Evolutionary conservation across 371 early-diverging fungal genomes (phyloP).

Genomic region (Apophysomyces variabilis): DNA sequence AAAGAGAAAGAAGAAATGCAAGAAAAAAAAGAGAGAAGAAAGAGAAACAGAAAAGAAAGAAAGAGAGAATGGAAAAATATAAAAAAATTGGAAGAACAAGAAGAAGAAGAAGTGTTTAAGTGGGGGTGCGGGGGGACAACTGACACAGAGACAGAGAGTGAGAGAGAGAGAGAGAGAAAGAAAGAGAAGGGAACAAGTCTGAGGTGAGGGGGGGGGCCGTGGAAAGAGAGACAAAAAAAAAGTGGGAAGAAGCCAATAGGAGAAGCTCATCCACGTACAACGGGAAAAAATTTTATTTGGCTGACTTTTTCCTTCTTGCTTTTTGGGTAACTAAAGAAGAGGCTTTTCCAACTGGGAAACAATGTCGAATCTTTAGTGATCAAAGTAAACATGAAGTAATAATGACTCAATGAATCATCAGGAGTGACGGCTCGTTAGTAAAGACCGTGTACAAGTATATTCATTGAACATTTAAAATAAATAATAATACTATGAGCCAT

Average conservation of each 20-base stretch:
- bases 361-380: background rate
- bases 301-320: background rate
- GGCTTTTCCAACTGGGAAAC: background rate
- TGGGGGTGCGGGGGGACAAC: background rate
- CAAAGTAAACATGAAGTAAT: background rate
- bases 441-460: background rate
- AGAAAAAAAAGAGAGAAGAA: constrained; percentile 1
- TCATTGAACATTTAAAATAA: background rate
- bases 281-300: background rate
- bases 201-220: no score
- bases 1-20: constrained; percentile 2
- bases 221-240: no score
- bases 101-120: constrained; percentile 2
- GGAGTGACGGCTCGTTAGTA: background rate
- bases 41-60: background rate
- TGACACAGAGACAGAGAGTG: background rate
- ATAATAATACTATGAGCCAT: background rate
- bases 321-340: background rate
- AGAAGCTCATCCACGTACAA: background rate
- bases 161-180: background rate
- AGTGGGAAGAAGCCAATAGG: constrained; percentile 3
- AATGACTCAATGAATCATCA: background rate
- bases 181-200: no score
- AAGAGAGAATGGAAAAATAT: constrained; percentile 5
- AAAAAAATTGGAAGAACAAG: constrained; percentile 6